Evolutionary conservation across 2,329 filamentous ascomycete species (phyloP).

Genomic region (Claviceps sp.): DNA sequence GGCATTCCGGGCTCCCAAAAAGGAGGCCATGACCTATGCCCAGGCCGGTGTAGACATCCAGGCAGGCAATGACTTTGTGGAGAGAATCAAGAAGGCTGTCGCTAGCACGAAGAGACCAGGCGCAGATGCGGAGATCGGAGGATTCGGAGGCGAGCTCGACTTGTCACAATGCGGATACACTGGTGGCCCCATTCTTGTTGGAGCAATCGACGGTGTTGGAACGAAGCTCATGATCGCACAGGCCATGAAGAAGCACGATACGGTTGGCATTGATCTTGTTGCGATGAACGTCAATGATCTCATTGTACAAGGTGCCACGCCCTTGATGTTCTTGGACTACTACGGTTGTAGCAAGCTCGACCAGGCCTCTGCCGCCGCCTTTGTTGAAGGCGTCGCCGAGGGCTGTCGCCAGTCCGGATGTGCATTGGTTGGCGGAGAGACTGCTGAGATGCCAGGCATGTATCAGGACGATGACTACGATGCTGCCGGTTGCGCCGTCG

Average conservation of each 20-base stretch:
- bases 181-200: slow-evolving; percentile 69
- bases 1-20: slow-evolving; percentile 38
- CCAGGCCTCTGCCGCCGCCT: slow-evolving; percentile 63
- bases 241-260: slow-evolving; percentile 77
- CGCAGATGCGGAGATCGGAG: slow-evolving; percentile 85
- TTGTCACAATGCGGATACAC: slow-evolving; percentile 60
- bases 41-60: slow-evolving; percentile 90
- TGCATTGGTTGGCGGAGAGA: slow-evolving; percentile 91
- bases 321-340: slow-evolving; percentile 95
- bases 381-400: slow-evolving; percentile 78
- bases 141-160: slow-evolving; percentile 62
- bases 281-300: slow-evolving; percentile 99
- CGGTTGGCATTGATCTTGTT: slow-evolving; percentile 90
- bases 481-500: slow-evolving; percentile 78
- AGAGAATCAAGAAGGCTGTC: slow-evolving; percentile 85
- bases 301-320: slow-evolving; percentile 87
- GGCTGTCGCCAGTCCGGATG: slow-evolving; percentile 79
- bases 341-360: slow-evolving; percentile 87
- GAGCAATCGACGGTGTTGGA: slow-evolving; percentile 89
- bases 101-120: slow-evolving; percentile 71
- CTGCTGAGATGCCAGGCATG: slow-evolving; percentile 95
- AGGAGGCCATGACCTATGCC: slow-evolving; percentile 69
- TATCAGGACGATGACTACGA: slow-evolving; percentile 86
- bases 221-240: slow-evolving; percentile 97
- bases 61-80: slow-evolving; percentile 82